A percentile compares a stretch with the other conserved stretches of the same genome.
Conservation (phyloP, 768 basidiomycete genomes). For the Boletus patriciae region DNA sequence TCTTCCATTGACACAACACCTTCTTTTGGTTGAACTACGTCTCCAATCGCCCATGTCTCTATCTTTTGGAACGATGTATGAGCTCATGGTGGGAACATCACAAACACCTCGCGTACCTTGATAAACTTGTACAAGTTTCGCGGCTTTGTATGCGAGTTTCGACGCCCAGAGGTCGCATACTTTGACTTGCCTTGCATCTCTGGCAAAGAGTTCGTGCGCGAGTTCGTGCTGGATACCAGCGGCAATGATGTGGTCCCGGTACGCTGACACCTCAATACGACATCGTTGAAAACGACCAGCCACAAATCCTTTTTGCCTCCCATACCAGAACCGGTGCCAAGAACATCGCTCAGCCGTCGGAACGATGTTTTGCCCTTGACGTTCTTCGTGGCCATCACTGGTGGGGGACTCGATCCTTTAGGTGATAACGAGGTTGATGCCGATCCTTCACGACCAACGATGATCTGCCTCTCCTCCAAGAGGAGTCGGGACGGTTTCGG, state of each 20-base stretch:
- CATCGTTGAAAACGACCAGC: conserved; percentile 96
- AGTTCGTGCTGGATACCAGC: conserved; percentile 63
- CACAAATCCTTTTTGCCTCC: conserved; percentile 85
- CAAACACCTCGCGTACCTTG: conserved; percentile 53
- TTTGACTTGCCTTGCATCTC: conserved; percentile 82
- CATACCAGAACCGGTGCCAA: conserved; percentile 54
- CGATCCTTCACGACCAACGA: conserved; percentile 35
- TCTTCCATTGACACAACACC: conserved; percentile 91
- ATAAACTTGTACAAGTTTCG: conserved; percentile 93
- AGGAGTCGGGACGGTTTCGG: conserved; percentile 89
- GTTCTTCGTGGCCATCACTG: conserved; percentile 45
- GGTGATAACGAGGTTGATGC: conserved; percentile 15
- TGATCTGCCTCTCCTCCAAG: conserved; percentile 71
- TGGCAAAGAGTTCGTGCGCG: conserved; percentile 75
- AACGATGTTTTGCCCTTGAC: conserved; percentile 85
- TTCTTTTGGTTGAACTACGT: conserved; percentile 70
- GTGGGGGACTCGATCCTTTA: conserved; percentile 37
- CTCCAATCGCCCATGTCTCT: conserved; percentile 84
- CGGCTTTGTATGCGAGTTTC: conserved; percentile 75
- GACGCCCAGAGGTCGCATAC: conserved; percentile 77
- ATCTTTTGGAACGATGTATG: conserved; percentile 50
- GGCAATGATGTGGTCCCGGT: conserved; percentile 87
- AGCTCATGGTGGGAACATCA: background rate
- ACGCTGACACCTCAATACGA: conserved; percentile 87
- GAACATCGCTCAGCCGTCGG: conserved; percentile 87